Evolutionary conservation across 2,329 filamentous ascomycete genomes (phyloP).

Genomic region (Fusarium metavorans): DNA sequence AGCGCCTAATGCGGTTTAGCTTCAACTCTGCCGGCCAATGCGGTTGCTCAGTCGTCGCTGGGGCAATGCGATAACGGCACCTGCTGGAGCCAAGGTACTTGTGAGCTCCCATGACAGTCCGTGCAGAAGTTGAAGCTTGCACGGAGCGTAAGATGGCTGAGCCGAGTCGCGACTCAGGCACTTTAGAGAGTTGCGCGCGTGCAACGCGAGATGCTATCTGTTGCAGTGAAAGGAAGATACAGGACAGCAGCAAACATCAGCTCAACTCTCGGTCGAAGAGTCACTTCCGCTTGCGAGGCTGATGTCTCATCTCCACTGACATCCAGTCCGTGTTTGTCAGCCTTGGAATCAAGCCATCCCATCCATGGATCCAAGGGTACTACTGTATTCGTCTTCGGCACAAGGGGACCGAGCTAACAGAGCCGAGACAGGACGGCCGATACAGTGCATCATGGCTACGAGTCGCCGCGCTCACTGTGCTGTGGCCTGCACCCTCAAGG

Average conservation of each 20-base stretch:
- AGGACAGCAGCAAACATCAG: background rate
- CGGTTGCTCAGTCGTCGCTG: constrained; percentile 44
- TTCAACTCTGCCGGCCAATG: constrained; percentile 33
- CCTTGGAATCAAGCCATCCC: constrained; percentile 32
- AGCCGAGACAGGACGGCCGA: background rate
- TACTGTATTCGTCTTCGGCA: constrained; percentile 18
- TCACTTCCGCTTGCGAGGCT: constrained; percentile 12
- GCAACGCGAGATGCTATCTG: background rate
- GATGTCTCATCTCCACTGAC: constrained; percentile 34
- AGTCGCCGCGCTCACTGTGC: constrained; percentile 25
- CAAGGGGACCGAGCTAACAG: constrained; percentile 20
- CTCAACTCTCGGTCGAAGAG: background rate
- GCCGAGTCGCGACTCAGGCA: constrained; percentile 31
- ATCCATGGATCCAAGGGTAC: constrained; percentile 1
- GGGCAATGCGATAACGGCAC: constrained; percentile 51
- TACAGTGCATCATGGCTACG: constrained; percentile 39
- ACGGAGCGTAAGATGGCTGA: constrained; percentile 29
- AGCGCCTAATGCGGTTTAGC: constrained; percentile 39
- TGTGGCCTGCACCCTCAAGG: constrained; percentile 8
- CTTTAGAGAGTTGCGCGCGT: background rate
- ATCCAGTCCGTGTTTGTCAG: constrained; percentile 31
- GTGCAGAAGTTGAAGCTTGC: constrained; percentile 19
- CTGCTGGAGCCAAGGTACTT: constrained; percentile 37
- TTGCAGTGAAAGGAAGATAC: background rate
- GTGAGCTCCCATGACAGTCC: constrained; percentile 40